Evolutionary conservation across 495 filamentous ascomycete genomes (phyloP).

Genomic region (Hypoxylon perforatum): DNA sequence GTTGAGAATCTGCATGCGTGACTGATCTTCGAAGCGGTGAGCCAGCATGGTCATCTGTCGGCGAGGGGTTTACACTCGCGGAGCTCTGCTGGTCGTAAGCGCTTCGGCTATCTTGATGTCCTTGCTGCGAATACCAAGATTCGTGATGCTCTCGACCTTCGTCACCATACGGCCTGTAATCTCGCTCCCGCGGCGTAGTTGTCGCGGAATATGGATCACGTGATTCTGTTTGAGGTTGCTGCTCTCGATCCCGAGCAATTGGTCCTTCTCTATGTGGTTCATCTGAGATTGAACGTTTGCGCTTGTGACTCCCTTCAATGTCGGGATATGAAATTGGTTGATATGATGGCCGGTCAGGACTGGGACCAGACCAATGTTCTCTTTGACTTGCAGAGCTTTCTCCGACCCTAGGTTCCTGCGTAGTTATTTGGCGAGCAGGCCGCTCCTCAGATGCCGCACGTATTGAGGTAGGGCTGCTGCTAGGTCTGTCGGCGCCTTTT

Average conservation of each 20-base stretch:
- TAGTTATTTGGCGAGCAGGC: conserved; percentile 27
- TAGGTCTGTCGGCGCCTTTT: conserved; percentile 48
- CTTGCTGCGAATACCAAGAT: conserved; percentile 57
- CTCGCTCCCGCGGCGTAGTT: conserved; percentile 54
- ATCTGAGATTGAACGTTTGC: conserved; percentile 63
- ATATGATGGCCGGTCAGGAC: conserved; percentile 52
- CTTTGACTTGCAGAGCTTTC: conserved; percentile 45
- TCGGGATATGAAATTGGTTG: conserved; percentile 51
- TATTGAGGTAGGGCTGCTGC: conserved; percentile 40
- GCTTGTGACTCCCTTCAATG: conserved; percentile 60
- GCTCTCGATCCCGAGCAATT: conserved; percentile 36
- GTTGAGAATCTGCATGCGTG: conserved; percentile 51
- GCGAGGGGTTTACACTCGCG: conserved; percentile 52
- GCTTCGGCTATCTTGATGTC: conserved; percentile 53
- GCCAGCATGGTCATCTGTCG: conserved; percentile 58
- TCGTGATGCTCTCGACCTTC: conserved; percentile 55
- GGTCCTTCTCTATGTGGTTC: conserved; percentile 51
- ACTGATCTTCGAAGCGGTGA: conserved; percentile 53
- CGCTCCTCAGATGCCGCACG: conserved; percentile 43
- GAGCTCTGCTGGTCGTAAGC: conserved; percentile 57
- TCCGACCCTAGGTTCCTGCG: conserved; percentile 48
- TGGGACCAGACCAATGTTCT: conserved; percentile 48
- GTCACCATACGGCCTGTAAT: conserved; percentile 53
- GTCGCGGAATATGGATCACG: conserved; percentile 56
- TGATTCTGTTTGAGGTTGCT: conserved; percentile 50